Evolutionary conservation across 176 grass and related monocot genomes (phyloP).

Genomic region (Poa annua): DNA sequence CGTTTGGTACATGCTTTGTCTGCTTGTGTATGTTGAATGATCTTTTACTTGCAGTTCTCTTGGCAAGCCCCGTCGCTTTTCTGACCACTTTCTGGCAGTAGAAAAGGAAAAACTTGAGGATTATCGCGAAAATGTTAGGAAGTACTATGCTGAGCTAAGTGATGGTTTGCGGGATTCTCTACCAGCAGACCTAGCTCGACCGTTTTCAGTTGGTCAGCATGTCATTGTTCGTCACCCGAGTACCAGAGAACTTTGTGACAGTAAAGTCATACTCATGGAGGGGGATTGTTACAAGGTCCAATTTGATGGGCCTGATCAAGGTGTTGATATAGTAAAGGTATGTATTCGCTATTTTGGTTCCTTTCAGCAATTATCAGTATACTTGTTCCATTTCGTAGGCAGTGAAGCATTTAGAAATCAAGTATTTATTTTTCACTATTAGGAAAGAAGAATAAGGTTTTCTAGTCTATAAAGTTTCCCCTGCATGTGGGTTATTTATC

Average conservation of each 20-base stretch:
- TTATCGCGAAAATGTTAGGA: constrained; percentile 63
- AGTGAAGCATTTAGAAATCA: constrained; percentile 10
- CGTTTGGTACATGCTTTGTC: constrained; percentile 10
- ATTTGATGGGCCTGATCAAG: constrained; percentile 61
- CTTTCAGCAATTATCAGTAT: constrained; percentile 13
- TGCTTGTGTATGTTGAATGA: constrained; percentile 11
- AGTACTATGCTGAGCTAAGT: constrained; percentile 50
- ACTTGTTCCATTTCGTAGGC: constrained; percentile 3
- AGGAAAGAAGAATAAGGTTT: constrained; percentile 6
- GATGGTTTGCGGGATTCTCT: constrained; percentile 55
- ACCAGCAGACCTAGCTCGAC: constrained; percentile 59
- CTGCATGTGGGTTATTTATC: not conserved
- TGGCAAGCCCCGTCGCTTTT: constrained; percentile 73
- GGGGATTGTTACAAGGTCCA: constrained; percentile 56
- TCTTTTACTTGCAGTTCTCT: constrained; percentile 62
- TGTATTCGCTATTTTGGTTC: constrained; percentile 19
- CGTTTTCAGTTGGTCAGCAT: constrained; percentile 66
- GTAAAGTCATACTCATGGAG: constrained; percentile 53
- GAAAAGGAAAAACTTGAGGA: constrained; percentile 68
- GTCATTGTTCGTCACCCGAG: constrained; percentile 64
- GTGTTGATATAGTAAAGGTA: constrained; percentile 61
- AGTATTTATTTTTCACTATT: constrained; percentile 13
- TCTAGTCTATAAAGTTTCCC: not conserved
- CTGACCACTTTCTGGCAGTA: constrained; percentile 49
- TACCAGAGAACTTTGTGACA: constrained; percentile 65